Base-by-base conservation (phyloP, 768 basidiomycete species). In the Xerocomus potaroensis region DNA sequence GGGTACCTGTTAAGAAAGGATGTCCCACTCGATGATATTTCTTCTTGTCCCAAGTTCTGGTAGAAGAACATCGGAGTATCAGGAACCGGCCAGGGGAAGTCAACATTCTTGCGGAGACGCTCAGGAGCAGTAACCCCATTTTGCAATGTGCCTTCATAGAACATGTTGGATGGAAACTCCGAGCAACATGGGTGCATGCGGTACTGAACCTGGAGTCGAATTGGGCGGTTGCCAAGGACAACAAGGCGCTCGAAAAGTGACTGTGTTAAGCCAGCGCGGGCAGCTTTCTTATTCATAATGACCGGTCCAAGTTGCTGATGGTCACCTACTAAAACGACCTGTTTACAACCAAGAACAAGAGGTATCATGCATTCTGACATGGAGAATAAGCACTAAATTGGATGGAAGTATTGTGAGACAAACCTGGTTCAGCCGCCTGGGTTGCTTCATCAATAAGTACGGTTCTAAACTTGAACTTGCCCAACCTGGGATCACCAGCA, bases 231-330 rank as follows among this genome's bases (percentile, higher is more conserved):
- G 26, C 86, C 84, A 48, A 98, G 84, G 36, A 97, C 78, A 52
- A 99, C 93, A 38, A 99, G 84, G 36, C 96, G 87, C 65, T 99
- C 96, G 58, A 99, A 99, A 16, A 99, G 83, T 0, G 96, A 99
- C 62, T 98, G 96, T 0, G 94, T 97, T 31, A 99, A 79, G 16
- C 96, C 96, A 5, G 96, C 96, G n/a, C 93, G 89, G 2, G 96
- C 95, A 0, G 96, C 96, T 63, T 99, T 98, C 80, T 99, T 99
- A 80, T 98, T 99, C 96, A 99, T 98, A 65, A 99, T 97, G 59
- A 98, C 96, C 7, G 96, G 96, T 1, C 96, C 96, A 41, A 98
- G 84, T 77, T 98, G 96, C 55, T 72, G 91, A 66, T 96, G 90
- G 70, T 97, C 95, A 43, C 96, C 96, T 45, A 99, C 96, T 32